Conservation (phyloP, 768 basidiomycete species). For the Agaricus bisporus region DNA sequence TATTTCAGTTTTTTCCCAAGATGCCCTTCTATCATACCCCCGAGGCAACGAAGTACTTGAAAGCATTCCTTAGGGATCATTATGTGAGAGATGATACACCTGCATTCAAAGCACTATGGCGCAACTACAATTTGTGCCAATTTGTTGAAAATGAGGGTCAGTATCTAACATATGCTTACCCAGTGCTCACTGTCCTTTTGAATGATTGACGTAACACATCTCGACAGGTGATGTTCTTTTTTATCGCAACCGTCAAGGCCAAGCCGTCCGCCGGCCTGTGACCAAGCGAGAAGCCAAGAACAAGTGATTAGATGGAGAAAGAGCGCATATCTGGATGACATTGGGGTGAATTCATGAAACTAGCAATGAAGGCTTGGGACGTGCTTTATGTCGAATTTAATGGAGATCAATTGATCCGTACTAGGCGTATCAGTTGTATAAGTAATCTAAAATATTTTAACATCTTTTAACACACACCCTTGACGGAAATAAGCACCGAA, state of each 20-base stretch:
- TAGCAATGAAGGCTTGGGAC: background rate
- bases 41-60: constrained; percentile 44
- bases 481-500: background rate
- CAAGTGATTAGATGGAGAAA: background rate
- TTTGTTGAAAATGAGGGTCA: constrained; percentile 53
- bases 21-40: constrained; percentile 55
- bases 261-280: constrained; percentile 29
- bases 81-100: constrained; percentile 38
- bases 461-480: background rate
- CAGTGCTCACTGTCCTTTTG: too few species aligned
- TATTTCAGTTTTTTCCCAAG: constrained; percentile 51
- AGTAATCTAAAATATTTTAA: background rate
- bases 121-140: constrained; percentile 48
- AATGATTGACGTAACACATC: background rate
- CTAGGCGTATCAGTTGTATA: background rate
- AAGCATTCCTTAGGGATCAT: constrained; percentile 42
- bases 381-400: background rate
- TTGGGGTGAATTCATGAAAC: background rate
- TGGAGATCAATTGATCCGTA: constrained; percentile 4
- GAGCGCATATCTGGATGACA: background rate
- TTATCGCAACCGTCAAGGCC: constrained; percentile 38
- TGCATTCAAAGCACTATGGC: constrained; percentile 43
- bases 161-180: background rate
- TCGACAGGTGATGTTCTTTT: constrained; percentile 34
- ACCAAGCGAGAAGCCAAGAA: background rate